Base-by-base conservation (phyloP, 805 yeast species). In the Yarrowia osloensis region DNA sequence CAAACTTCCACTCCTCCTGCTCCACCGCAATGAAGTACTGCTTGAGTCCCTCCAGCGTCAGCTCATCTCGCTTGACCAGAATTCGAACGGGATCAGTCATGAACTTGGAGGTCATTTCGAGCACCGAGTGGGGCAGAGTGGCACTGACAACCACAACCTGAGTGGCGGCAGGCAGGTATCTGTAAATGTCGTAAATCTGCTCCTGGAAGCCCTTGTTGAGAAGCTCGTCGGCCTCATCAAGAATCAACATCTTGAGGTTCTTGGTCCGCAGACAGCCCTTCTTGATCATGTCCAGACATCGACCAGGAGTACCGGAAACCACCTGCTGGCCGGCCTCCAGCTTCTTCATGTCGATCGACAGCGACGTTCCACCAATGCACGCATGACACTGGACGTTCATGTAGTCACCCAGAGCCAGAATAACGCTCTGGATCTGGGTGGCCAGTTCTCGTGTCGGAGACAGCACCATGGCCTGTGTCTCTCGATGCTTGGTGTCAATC, bases 361-460 rank as follows among this genome's bases (percentile, higher is more conserved):
- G 85, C 69, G 91, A 85, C 70, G 96, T 94, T 78, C 99, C 99
- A 80, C 99, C 99, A 75, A 95, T 91, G 80, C 97, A 94, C 66
- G 98, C 97, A 78, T 95, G 98, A 74, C 95, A 93, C 71, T 88
- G 86, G 70, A 94, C 85, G 76, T 91, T 88, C 88, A 95, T 87
- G 84, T 90, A 91, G 79, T 87, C 86, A 71, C 98, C 98, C 73
- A 95, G 85, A 73, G 93, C 89, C 77, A 88, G 83, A 65, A 94
- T 91, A 73, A 95, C 99, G 78, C 88, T 90, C 81, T 91, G 97
- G 78, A 95, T 95, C 84, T 95, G 99, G 73, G 87, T 83, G 61
- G 98, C 98, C 79, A 95, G 86, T 84, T 94, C 99, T 83, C 99
- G 89, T 73, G 99, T 94, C 75, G 99, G 98, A 67, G 97, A 94